Evolutionary conservation across 768 basidiomycete species (phyloP).

Genomic region (Mycena sanguinolenta): DNA sequence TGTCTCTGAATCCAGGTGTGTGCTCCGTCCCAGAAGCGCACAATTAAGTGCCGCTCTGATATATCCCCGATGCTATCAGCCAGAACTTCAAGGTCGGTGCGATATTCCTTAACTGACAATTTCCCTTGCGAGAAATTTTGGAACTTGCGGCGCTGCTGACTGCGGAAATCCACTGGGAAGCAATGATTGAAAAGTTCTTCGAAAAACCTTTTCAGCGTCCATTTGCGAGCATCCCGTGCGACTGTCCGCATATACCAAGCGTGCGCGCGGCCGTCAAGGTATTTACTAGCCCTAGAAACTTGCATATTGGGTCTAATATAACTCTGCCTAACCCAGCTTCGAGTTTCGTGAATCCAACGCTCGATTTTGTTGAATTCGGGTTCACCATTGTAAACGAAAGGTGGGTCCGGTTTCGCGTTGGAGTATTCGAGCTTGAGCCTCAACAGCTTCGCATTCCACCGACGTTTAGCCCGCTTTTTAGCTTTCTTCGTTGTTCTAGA

Average conservation of each 20-base stretch:
- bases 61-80: slow-evolving; percentile 13
- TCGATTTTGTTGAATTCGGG: slow-evolving; percentile 15
- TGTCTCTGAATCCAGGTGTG: slow-evolving; percentile 8
- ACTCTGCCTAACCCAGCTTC: slow-evolving; percentile 15
- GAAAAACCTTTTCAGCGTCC: background rate
- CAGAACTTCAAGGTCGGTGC: slow-evolving; percentile 17
- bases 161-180: slow-evolving; percentile 34
- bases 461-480: background rate
- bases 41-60: background rate
- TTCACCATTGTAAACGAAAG: slow-evolving; percentile 30
- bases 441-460: slow-evolving; percentile 10
- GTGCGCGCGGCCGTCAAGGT: slow-evolving; percentile 3
- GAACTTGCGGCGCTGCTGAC: slow-evolving; percentile 33
- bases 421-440: slow-evolving; percentile 30
- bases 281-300: background rate
- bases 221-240: background rate
- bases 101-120: slow-evolving; percentile 24
- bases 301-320: slow-evolving; percentile 19
- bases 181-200: slow-evolving; percentile 29
- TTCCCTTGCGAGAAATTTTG: slow-evolving; percentile 21
- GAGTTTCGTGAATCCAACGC: slow-evolving; percentile 21
- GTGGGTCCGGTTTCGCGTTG: slow-evolving; percentile 29
- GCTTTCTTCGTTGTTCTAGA: background rate
- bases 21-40: slow-evolving; percentile 34
- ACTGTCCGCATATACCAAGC: slow-evolving; percentile 27